phyloP scores from a whole-genome alignment of 73 alveolate genomes.

The Paramecium biaurelia region DNA sequence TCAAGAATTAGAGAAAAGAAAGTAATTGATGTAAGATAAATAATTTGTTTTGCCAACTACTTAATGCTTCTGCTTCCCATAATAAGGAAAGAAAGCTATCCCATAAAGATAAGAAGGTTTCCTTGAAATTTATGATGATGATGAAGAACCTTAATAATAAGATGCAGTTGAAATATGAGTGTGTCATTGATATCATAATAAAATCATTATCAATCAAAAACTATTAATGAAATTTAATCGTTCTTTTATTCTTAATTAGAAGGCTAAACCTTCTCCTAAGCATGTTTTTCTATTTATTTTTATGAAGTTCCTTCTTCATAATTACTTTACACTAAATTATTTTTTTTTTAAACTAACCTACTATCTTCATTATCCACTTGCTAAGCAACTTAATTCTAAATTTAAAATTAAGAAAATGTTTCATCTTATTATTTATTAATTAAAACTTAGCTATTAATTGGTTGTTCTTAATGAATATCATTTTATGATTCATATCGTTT shows the following conservation, averaged over 20 bases:
- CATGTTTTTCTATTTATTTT: not conserved
- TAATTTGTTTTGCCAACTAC: not conserved
- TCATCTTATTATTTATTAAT: not conserved
- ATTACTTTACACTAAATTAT: not conserved
- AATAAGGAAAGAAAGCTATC: not conserved
- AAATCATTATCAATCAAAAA: slow-evolving; percentile 5
- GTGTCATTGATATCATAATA: slow-evolving; percentile 1
- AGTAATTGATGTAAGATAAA: not conserved
- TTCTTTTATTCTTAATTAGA: not conserved
- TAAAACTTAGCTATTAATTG: not conserved
- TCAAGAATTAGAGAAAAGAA: slow-evolving; percentile 21
- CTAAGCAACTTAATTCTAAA: not conserved
- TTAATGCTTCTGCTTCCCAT: slow-evolving; percentile 28
- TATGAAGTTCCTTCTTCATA: not conserved
- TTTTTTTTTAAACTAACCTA: not conserved
- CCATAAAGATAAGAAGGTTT: slow-evolving; percentile 15
- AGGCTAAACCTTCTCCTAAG: not conserved
- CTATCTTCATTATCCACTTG: not conserved
- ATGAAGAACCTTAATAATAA: slow-evolving; percentile 20
- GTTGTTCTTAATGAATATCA: not conserved
- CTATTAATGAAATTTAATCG: not conserved
- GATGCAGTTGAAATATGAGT: not conserved
- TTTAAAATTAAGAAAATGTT: not conserved
- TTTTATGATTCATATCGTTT: not conserved
- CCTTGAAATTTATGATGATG: slow-evolving; percentile 31